Evolutionary conservation across 139 green algal genomes (phyloP).

Genomic region (Chlorella sp.): DNA sequence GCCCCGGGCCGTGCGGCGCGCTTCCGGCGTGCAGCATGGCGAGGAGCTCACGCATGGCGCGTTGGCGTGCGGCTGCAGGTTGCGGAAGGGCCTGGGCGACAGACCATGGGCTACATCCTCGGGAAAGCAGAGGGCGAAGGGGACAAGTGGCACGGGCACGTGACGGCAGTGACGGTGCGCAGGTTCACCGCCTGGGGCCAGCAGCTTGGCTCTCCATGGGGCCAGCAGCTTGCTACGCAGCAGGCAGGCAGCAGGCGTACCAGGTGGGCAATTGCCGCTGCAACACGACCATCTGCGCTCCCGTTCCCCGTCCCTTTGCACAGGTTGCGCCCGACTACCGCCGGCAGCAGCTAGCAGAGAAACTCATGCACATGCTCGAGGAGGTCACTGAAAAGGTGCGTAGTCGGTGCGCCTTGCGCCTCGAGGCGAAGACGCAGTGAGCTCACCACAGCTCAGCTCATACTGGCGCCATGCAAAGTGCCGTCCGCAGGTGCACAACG

Average conservation of each 20-base stretch:
- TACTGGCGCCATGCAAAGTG: not conserved
- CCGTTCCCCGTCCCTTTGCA: no score
- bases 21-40: no score
- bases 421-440: not conserved
- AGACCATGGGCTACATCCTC: constrained; percentile 91
- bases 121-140: constrained; percentile 91
- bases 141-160: constrained; percentile 92
- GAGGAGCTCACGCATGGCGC: not conserved
- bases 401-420: not conserved
- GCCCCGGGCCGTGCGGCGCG: not conserved
- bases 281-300: no score
- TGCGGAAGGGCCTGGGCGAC: constrained; percentile 55
- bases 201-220: no score
- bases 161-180: constrained; percentile 86
- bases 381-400: constrained; percentile 28
- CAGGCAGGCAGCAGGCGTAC: no score
- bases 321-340: constrained; percentile 78
- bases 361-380: constrained; percentile 91
- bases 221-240: no score
- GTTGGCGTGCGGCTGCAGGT: constrained; percentile 41
- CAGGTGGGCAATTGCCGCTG: no score
- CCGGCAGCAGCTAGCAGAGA: constrained; percentile 72
- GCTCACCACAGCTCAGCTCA: not conserved
- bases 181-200: no score
- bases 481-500: constrained; percentile 43